A percentile compares a stretch with the other conserved stretches of the same genome.
phyloP scores from a whole-genome alignment of 352 stramenopile species.

The Blastocystis sp. region DNA sequence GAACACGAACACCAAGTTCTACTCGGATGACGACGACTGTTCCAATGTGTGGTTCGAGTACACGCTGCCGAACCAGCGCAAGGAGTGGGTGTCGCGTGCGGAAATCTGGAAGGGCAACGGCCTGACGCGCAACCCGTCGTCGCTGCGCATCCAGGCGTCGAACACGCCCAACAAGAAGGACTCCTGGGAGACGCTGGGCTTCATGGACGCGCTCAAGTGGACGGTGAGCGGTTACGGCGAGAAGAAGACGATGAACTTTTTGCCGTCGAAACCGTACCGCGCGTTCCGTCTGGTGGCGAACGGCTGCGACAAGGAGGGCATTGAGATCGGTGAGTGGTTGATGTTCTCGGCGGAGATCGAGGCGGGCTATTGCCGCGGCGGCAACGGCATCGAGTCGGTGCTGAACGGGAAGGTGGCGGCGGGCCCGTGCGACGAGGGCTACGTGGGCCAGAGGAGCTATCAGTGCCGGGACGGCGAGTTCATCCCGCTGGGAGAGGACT shows the following conservation, averaged over 20 bases:
- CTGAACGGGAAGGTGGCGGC: neutral
- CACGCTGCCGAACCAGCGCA: slow-evolving; percentile 23
- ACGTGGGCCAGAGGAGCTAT: neutral
- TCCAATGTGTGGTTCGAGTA: slow-evolving; percentile 33
- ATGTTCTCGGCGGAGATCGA: neutral
- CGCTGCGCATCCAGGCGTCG: neutral
- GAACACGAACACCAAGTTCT: slow-evolving; percentile 39
- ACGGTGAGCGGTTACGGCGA: neutral
- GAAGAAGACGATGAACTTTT: slow-evolving; percentile 32
- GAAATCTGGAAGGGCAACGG: slow-evolving; percentile 13
- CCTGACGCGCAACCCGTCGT: neutral
- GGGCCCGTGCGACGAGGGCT: neutral
- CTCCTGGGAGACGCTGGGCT: neutral
- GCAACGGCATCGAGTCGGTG: neutral
- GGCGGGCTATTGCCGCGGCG: neutral
- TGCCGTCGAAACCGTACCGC: slow-evolving; percentile 56
- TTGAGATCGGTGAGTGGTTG: slow-evolving; percentile 19
- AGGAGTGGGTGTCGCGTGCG: neutral
- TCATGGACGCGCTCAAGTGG: neutral
- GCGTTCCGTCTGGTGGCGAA: neutral
- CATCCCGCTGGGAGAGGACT: neutral
- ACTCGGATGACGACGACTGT: neutral
- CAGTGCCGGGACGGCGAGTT: slow-evolving; percentile 4
- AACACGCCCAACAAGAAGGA: slow-evolving; percentile 4
- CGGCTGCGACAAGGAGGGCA: slow-evolving; percentile 29